Percentiles rank a stretch among this genome's conserved stretches.
phyloP scores from a whole-genome alignment of 495 filamentous ascomycete genomes.

The Extremus antarcticus region DNA sequence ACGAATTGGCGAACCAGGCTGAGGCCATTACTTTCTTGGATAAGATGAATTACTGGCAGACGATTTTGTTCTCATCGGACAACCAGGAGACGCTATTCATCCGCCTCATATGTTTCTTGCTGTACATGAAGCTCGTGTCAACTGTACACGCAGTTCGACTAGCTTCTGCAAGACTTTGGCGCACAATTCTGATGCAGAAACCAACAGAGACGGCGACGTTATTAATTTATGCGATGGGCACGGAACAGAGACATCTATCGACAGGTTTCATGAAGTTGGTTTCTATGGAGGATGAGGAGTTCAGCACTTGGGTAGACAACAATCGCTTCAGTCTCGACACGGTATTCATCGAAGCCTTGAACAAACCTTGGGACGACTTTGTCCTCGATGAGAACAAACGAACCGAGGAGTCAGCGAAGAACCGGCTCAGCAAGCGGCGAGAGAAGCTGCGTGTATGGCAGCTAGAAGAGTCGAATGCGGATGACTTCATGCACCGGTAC shows the following conservation, averaged over 20 bases:
- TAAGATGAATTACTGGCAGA: slow-evolving; percentile 90
- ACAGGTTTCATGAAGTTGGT: slow-evolving; percentile 72
- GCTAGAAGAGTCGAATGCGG: slow-evolving; percentile 49
- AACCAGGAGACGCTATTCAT: slow-evolving; percentile 66
- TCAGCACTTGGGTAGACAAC: slow-evolving; percentile 78
- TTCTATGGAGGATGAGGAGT: slow-evolving; percentile 76
- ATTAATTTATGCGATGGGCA: slow-evolving; percentile 53
- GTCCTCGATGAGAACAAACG: slow-evolving; percentile 66
- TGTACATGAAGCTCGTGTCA: slow-evolving; percentile 74
- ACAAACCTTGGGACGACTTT: slow-evolving; percentile 74
- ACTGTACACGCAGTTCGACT: slow-evolving; percentile 51
- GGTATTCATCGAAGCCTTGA: slow-evolving; percentile 68
- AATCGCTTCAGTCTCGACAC: slow-evolving; percentile 69
- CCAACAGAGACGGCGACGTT: slow-evolving; percentile 67
- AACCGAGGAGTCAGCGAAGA: slow-evolving; percentile 59
- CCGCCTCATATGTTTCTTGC: slow-evolving; percentile 74
- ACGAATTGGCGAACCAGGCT: slow-evolving; percentile 47
- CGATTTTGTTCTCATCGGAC: slow-evolving; percentile 67
- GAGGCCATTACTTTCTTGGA: slow-evolving; percentile 60
- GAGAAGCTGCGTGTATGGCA: slow-evolving; percentile 76
- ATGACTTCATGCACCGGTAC: slow-evolving; percentile 64
- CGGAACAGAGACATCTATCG: slow-evolving; percentile 60
- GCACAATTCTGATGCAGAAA: slow-evolving; percentile 87
- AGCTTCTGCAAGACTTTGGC: slow-evolving; percentile 72
- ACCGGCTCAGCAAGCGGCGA: slow-evolving; percentile 58